Evolutionary conservation across 805 yeast species (phyloP), one percentile per base, ranked within the genome.

Genomic region (Yamadazyma paraphyllophila): DNA sequence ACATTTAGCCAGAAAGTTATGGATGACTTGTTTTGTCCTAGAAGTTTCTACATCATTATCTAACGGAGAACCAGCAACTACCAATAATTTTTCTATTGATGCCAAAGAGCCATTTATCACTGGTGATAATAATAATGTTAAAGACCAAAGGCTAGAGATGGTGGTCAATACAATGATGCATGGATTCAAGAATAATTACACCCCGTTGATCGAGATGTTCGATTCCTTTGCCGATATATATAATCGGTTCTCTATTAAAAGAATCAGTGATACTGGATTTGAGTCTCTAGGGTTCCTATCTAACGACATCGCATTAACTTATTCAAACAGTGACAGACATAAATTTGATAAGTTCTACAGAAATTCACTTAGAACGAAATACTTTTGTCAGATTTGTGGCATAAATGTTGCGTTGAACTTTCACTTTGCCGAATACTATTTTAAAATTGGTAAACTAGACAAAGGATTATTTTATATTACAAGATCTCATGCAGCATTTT

Each of bases 371-470:
- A 39, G 41, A 24, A 25, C 41, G 14, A 44, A 41, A 33, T 44
- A 33, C 24, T 30, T 45, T 10, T 50, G 48, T 14, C 40, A 42
- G 25, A 11, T 43, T 3, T 15, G 39, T 1, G 11, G 45, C 11
- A 37, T 40, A 7, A 29, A 49, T 10, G 43, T 49, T 37, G 36
- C 55, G 12, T 32, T 55, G n/a, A 48, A 66, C 46, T 64, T 54
- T 34, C 69, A 67, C 35, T 49, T 78, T 8, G 62, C 64, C 36
- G 52, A 67, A n/a, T 69, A 71, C 46, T 76, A 69, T 46, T 76
- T 71, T 46, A 45, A 48, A 11, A 48, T 50, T 8, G 48, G 53
- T 1, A 58, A 70, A 32, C 32, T 53, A 7, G 60, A 57, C 2
- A 58, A 65, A 27, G 60, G 73, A 0, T 67, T 62, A 42, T 59